A percentile compares a stretch with the other conserved stretches of the same genome.
These are phyloP conservation scores for Drechmeria coniospora DNA, from an alignment of 2,329 filamentous ascomycete species.

Conservation along the genomic window DNA sequence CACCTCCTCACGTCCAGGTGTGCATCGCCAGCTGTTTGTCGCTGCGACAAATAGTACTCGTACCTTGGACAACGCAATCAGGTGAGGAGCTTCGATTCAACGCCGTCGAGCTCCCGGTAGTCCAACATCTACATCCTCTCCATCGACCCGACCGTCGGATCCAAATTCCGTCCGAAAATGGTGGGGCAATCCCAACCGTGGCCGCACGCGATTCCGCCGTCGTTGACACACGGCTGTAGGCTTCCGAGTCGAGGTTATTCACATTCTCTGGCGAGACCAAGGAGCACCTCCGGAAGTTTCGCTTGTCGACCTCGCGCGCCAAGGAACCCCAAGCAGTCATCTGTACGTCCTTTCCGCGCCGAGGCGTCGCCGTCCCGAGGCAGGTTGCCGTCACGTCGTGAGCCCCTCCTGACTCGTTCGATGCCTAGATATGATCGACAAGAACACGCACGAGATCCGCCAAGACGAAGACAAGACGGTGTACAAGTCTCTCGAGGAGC, in stretches of 20 bases:
- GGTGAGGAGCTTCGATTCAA: too few species aligned
- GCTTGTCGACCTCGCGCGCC: constrained; percentile 73
- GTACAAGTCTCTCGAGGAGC: constrained; percentile 66
- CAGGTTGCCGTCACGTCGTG: neutral
- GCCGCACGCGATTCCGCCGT: too few species aligned
- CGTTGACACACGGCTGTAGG: constrained; percentile 12
- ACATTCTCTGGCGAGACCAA: constrained; percentile 85
- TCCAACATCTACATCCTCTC: too few species aligned
- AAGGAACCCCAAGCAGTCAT: constrained; percentile 83
- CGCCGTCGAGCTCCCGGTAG: too few species aligned
- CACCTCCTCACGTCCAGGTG: too few species aligned
- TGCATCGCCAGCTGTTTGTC: too few species aligned
- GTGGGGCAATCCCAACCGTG: too few species aligned
- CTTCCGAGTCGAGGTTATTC: constrained; percentile 77
- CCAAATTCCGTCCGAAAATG: too few species aligned
- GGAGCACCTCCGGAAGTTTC: constrained; percentile 85
- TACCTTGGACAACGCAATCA: too few species aligned
- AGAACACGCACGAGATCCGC: constrained; percentile 76
- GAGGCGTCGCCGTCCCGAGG: neutral
- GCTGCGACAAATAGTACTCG: too few species aligned
- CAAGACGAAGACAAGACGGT: constrained; percentile 61
- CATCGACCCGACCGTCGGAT: too few species aligned
- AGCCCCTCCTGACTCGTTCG: neutral
- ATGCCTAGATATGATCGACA: constrained; percentile 72
- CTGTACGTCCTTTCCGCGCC: constrained; percentile 38